Evolutionary conservation across 2,329 filamentous ascomycete species (phyloP), one percentile per base, ranked within the genome.

Genomic region (Endocalyx cinctus): DNA sequence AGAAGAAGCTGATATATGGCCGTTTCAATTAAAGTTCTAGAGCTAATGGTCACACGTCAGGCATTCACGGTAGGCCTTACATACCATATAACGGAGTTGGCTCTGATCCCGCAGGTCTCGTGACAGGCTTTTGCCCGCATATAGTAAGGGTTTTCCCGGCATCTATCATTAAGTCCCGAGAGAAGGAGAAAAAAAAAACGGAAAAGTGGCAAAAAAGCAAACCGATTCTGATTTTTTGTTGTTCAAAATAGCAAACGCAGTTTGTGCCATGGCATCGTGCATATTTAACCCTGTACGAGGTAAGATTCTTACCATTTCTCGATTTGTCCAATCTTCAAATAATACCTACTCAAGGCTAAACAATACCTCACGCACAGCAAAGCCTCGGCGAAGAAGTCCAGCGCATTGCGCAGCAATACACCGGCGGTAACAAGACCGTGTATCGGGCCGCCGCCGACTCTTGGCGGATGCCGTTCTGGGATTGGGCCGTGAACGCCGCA

Each of bases 211-310:
- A n/a, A n/a, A n/a, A n/a, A n/a, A n/a, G n/a, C n/a, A n/a, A n/a
- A n/a, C n/a, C n/a, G n/a, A n/a, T n/a, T n/a, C n/a, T n/a, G n/a
- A n/a, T n/a, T n/a, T n/a, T n/a, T n/a, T n/a, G 22, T 22, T n/a
- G 6, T 20, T n/a, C 15, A 12, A 25, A 72, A 15, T 23, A 46
- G 70, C 66, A 74, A 48, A 54, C 62, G n/a, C 49, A 69, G 16
- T 73, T 77, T 41, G 47, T 66, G 6, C 54, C 67, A 13, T 79
- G 72, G 75, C 75, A 80, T 50, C 69, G 74, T 5, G 67, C 72
- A 4, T 78, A 72, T 38, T 47, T 76, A 26, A 57, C 66, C 6
- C 58, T 78, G 5, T 77, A 63, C 35, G 75, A 79, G 62, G 70
- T 73, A 53, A 10, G 54, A n/a, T 25, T 29, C 14, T 23, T n/a